A percentile compares a stretch with the other conserved stretches of the same genome.
These are phyloP conservation scores for Berkeleyomyces rouxiae DNA, from an alignment of 2,329 filamentous ascomycete species.

Conservation along the genomic window DNA sequence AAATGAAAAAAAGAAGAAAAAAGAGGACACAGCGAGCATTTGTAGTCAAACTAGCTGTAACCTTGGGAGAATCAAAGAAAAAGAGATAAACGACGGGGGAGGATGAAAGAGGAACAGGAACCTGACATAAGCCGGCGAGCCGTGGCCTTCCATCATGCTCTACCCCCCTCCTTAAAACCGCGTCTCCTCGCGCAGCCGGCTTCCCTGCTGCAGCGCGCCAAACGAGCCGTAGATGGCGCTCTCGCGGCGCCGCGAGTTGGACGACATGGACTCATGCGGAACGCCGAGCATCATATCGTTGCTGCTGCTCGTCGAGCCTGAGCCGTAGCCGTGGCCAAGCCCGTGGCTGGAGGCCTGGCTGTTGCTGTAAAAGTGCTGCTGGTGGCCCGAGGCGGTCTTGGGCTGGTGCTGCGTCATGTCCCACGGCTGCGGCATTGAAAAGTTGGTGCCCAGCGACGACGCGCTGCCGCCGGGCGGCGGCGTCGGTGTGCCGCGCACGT, in stretches of 20 bases:
- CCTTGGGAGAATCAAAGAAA: no score
- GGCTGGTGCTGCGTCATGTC: background rate
- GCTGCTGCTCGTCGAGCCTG: background rate
- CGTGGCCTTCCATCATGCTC: background rate
- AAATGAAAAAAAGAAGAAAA: background rate
- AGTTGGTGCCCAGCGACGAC: conserved; percentile 14
- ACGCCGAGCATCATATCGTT: conserved; percentile 12
- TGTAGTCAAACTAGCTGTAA: no score
- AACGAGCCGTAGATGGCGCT: conserved; percentile 43
- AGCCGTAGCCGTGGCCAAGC: conserved; percentile 5
- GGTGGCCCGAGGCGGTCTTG: conserved; percentile 15
- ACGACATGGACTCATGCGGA: conserved; percentile 3
- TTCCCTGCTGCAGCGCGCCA: conserved; percentile 27
- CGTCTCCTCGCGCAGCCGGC: conserved; percentile 38
- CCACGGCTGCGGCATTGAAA: conserved; percentile 10
- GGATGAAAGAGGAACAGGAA: no score
- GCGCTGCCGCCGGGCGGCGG: conserved; percentile 19
- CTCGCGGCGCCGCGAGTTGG: conserved; percentile 33
- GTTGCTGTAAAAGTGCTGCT: conserved; percentile 27
- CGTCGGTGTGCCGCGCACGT: conserved; percentile 26
- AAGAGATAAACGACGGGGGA: no score
- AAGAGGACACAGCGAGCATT: background rate
- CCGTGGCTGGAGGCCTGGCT: conserved; percentile 19
- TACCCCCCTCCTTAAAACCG: conserved; percentile 24
- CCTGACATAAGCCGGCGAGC: no score